A percentile compares a stretch with the other conserved stretches of the same genome.
These are phyloP conservation scores for Peniophora sp. DNA, from an alignment of 1,284 basidiomycete species.

Conservation along the genomic window DNA sequence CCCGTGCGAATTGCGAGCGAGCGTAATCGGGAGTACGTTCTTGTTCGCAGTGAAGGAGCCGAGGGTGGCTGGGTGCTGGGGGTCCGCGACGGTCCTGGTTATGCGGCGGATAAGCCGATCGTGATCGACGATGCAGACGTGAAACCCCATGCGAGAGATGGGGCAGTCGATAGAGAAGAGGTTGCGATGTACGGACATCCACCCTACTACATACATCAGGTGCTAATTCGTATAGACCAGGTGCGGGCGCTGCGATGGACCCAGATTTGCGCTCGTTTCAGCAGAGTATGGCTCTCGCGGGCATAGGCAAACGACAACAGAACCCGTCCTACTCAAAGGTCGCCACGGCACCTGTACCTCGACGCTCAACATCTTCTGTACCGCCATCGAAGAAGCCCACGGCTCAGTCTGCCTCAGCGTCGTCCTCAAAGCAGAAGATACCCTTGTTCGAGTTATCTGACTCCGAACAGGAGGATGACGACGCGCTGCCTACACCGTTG, in stretches of 20 bases:
- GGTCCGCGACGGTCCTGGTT: slow-evolving; percentile 72
- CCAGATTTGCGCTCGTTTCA: slow-evolving; percentile 64
- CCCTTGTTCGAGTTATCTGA: slow-evolving; percentile 51
- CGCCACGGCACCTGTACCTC: too few relatives aligned
- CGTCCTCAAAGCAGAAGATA: too few relatives aligned
- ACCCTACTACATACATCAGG: not conserved
- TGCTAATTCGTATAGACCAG: not conserved
- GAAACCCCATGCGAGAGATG: slow-evolving; percentile 21
- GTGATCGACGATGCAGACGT: slow-evolving; percentile 60
- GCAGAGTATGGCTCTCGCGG: slow-evolving; percentile 57
- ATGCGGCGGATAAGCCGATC: slow-evolving; percentile 68
- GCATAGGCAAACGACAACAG: slow-evolving; percentile 46
- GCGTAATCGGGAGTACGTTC: slow-evolving; percentile 87
- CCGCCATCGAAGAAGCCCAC: too few relatives aligned
- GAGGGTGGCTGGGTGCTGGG: slow-evolving; percentile 94
- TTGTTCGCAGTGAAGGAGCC: slow-evolving; percentile 83
- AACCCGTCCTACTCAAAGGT: too few relatives aligned
- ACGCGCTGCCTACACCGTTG: slow-evolving; percentile 18
- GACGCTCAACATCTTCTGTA: slow-evolving; percentile 20
- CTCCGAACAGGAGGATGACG: slow-evolving; percentile 16
- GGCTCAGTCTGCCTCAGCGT: too few relatives aligned
- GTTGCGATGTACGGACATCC: slow-evolving; percentile 49
- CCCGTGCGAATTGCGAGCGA: slow-evolving; percentile 92
- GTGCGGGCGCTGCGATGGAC: slow-evolving; percentile 31
- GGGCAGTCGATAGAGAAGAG: slow-evolving; percentile 67